Conservation (phyloP, 176 grass and related monocot genomes). For the Carex pumila region DNA sequence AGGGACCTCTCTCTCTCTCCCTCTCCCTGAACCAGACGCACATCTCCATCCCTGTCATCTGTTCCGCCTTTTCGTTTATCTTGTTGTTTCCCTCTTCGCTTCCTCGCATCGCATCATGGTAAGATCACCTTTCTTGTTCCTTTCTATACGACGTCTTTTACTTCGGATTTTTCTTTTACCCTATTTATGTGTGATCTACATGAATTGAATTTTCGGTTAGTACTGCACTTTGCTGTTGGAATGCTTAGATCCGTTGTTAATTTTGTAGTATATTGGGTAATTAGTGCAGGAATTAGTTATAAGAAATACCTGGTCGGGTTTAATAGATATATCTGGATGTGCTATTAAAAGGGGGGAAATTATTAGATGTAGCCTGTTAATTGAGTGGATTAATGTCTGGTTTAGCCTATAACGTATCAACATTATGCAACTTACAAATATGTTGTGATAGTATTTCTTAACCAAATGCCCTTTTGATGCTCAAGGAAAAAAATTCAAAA, state of each 20-base stretch:
- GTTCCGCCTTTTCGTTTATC: neutral
- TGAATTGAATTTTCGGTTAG: neutral
- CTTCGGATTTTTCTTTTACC: neutral
- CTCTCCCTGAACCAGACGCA: neutral
- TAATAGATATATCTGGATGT: neutral
- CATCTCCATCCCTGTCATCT: neutral
- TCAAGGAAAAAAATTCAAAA: neutral
- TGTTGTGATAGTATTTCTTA: neutral
- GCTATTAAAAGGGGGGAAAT: neutral
- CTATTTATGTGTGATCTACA: neutral
- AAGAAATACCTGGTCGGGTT: neutral
- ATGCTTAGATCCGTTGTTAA: neutral
- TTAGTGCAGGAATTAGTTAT: neutral
- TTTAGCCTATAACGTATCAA: neutral
- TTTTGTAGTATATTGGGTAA: neutral
- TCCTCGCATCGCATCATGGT: constrained; percentile 12
- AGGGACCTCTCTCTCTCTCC: neutral
- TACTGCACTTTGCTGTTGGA: neutral
- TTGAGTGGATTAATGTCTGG: neutral
- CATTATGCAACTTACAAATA: neutral
- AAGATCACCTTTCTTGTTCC: neutral
- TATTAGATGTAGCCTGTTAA: neutral
- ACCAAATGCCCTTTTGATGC: neutral
- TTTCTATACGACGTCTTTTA: neutral
- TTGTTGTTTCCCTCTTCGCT: neutral